phyloP scores from a whole-genome alignment of 2,329 filamentous ascomycete genomes.

The Pyricularia pennisetigena region DNA sequence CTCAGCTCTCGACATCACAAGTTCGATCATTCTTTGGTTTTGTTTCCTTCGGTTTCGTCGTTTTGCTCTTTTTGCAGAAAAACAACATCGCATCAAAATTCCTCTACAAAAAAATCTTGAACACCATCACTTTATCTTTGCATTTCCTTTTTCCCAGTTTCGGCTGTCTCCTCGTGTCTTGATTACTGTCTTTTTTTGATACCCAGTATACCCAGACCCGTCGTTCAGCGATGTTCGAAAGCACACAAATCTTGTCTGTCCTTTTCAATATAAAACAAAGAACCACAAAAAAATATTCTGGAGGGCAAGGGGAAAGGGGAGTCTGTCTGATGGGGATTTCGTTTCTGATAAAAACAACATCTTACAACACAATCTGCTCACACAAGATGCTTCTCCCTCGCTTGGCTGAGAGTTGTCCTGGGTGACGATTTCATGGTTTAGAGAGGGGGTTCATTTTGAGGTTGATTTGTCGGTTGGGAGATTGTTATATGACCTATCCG shows the following conservation, averaged over 20 bases:
- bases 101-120: not conserved
- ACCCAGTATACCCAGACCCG: conserved; percentile 5
- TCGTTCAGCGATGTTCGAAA: conserved; percentile 1
- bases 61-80: conserved; percentile 2
- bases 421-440: not conserved
- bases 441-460: not conserved
- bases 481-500: not conserved
- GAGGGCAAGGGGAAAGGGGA: not conserved
- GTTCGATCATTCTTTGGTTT: not conserved
- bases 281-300: conserved; percentile 6
- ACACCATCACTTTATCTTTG: not conserved
- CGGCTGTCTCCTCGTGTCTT: not conserved
- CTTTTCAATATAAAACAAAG: conserved; percentile 7
- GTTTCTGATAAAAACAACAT: not conserved
- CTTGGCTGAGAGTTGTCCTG: too few species aligned
- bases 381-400: not conserved
- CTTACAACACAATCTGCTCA: not conserved
- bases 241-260: conserved; percentile 3
- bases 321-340: conserved; percentile 2
- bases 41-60: not conserved
- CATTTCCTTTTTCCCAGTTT: not conserved
- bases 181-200: conserved; percentile 6
- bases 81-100: not conserved
- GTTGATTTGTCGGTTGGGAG: not conserved
- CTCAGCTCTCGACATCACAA: not conserved